These are phyloP conservation scores for Penicillium sp. DNA, from an alignment of 2,329 filamentous ascomycete genomes.

Conservation along the genomic window DNA sequence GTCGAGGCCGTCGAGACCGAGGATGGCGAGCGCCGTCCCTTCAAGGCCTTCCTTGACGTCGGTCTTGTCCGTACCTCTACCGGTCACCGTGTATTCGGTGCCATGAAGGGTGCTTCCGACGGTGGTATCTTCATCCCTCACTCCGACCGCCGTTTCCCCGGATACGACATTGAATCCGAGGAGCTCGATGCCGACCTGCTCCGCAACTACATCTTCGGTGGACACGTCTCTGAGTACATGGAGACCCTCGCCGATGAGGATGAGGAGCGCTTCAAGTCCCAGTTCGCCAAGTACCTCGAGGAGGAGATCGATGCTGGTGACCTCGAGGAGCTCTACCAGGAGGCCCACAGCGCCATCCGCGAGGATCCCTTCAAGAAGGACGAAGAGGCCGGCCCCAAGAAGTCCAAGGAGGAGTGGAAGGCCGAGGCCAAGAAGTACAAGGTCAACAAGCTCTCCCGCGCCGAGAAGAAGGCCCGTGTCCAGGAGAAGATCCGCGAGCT, in stretches of 20 bases:
- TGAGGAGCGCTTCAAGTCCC: conserved; percentile 98
- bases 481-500: conserved; percentile 89
- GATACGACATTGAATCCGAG: conserved; percentile 95
- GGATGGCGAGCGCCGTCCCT: conserved; percentile 85
- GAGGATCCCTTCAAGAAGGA: conserved; percentile 97
- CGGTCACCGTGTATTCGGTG: conserved; percentile 97
- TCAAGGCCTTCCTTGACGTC: conserved; percentile 99
- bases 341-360: conserved; percentile 94
- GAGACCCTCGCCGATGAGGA: conserved; percentile 99
- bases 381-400: conserved; percentile 71
- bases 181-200: conserved; percentile 96
- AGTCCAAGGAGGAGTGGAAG: conserved; percentile 98
- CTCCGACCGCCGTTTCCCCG: conserved; percentile 99
- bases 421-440: conserved; percentile 88
- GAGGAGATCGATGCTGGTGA: conserved; percentile 94
- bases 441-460: conserved; percentile 73
- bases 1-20: conserved; percentile 92
- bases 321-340: conserved; percentile 92
- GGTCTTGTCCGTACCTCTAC: conserved; percentile 96
- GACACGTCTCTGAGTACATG: conserved; percentile 99
- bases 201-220: conserved; percentile 98
- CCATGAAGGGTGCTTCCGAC: conserved; percentile 99
- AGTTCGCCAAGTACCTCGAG: conserved; percentile 98
- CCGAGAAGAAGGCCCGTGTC: conserved; percentile 76
- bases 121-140: conserved; percentile 95